Evolutionary conservation across 1,284 basidiomycete genomes (phyloP).

Genomic region (Taiwanofungus camphoratus): DNA sequence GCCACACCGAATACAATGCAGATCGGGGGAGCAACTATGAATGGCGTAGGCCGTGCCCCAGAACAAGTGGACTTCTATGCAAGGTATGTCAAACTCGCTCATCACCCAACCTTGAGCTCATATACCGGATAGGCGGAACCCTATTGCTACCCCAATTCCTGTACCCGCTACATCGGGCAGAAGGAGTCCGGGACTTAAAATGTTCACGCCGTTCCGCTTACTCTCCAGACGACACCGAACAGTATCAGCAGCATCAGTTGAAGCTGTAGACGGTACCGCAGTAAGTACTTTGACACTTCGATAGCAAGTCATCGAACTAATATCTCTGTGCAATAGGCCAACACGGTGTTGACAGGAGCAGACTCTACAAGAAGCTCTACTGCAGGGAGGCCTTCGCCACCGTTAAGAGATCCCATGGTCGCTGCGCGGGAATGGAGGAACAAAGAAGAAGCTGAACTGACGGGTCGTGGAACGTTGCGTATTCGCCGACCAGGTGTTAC

Average conservation of each 20-base stretch:
- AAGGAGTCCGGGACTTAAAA: constrained; percentile 35
- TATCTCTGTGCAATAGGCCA: constrained; percentile 40
- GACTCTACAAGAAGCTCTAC: constrained; percentile 55
- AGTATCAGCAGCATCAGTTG: constrained; percentile 67
- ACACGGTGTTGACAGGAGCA: constrained; percentile 69
- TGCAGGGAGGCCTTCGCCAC: constrained; percentile 50
- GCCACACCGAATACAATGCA: too few species aligned
- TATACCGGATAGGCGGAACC: too few species aligned
- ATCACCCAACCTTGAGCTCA: too few species aligned
- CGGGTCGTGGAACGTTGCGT: constrained; percentile 37
- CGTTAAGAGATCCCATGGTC: constrained; percentile 51
- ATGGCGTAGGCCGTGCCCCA: constrained; percentile 13
- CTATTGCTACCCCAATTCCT: constrained; percentile 18
- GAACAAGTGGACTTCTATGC: too few species aligned
- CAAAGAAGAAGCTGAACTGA: constrained; percentile 37
- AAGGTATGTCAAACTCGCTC: too few species aligned
- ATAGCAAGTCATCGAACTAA: neutral
- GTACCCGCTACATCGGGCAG: constrained; percentile 29
- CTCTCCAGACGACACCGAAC: constrained; percentile 57
- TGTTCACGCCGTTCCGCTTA: constrained; percentile 59
- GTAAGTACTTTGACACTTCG: constrained; percentile 35
- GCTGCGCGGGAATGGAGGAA: constrained; percentile 66
- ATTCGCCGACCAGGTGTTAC: constrained; percentile 63
- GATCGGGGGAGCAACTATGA: too few species aligned
- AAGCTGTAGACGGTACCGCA: constrained; percentile 70